These are phyloP conservation scores for Clavispora asparagi DNA, from an alignment of 805 yeast genomes.

Conservation along the genomic window DNA sequence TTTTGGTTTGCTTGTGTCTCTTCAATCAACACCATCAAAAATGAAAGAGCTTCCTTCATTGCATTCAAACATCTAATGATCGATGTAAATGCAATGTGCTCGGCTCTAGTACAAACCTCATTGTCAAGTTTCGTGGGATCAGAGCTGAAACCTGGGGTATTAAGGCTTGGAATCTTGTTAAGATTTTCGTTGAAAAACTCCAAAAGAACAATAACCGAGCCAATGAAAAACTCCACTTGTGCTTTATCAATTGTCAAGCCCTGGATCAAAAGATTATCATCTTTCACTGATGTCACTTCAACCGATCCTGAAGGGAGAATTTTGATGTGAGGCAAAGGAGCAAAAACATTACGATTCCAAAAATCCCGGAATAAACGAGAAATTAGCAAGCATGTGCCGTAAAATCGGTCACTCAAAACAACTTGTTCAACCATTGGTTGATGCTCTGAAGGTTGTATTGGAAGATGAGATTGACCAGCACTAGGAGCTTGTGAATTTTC, in stretches of 20 bases:
- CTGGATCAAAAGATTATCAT: slow-evolving; percentile 39
- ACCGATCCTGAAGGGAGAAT: slow-evolving; percentile 30
- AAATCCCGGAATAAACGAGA: slow-evolving; percentile 72
- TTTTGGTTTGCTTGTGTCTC: slow-evolving; percentile 47
- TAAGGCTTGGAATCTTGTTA: slow-evolving; percentile 54
- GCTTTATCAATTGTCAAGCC: slow-evolving; percentile 42
- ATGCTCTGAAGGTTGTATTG: slow-evolving; percentile 16
- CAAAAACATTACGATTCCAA: slow-evolving; percentile 74
- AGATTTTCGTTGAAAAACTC: slow-evolving; percentile 68
- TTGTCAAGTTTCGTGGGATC: slow-evolving; percentile 46
- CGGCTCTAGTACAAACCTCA: slow-evolving; percentile 80
- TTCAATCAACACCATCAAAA: slow-evolving; percentile 73
- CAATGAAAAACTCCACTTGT: slow-evolving; percentile 63
- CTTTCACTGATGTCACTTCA: slow-evolving; percentile 35
- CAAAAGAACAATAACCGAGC: slow-evolving; percentile 62
- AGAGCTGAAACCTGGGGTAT: slow-evolving; percentile 50
- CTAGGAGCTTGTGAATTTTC: slow-evolving; percentile 16
- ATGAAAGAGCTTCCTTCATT: slow-evolving; percentile 86
- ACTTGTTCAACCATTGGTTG: slow-evolving; percentile 61
- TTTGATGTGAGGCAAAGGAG: slow-evolving; percentile 38
- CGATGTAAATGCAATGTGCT: slow-evolving; percentile 80
- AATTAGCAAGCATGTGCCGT: slow-evolving; percentile 75
- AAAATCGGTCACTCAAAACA: slow-evolving; percentile 85
- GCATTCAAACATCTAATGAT: slow-evolving; percentile 68
- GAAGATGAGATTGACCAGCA: slow-evolving; percentile 9